These are phyloP conservation scores for Monosporascus sp. DNA, from an alignment of 2,329 filamentous ascomycete species.

Conservation along the genomic window DNA sequence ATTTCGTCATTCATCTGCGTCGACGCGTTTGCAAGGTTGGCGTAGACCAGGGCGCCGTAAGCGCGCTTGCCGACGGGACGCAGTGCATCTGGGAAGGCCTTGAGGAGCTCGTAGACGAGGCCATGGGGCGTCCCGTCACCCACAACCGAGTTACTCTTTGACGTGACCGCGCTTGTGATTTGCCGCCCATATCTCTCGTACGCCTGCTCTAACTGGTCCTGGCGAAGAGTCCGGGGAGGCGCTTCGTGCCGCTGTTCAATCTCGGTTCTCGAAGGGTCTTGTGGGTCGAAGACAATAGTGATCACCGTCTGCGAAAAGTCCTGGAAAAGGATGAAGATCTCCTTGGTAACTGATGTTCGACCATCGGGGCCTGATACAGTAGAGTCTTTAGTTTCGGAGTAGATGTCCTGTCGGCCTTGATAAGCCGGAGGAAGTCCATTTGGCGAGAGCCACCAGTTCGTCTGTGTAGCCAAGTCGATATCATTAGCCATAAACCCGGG, in stretches of 20 bases:
- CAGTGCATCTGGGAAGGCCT: constrained; percentile 67
- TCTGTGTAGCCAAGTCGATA: constrained; percentile 68
- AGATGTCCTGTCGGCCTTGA: constrained; percentile 76
- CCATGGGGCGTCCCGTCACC: constrained; percentile 77
- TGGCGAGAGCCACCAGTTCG: constrained; percentile 82
- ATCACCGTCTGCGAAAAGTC: constrained; percentile 96
- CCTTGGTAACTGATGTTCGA: constrained; percentile 67
- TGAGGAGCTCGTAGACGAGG: constrained; percentile 74
- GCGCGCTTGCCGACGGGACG: constrained; percentile 80
- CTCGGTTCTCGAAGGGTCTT: constrained; percentile 65
- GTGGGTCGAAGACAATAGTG: constrained; percentile 71
- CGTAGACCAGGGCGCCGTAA: constrained; percentile 89
- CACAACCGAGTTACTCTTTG: constrained; percentile 74
- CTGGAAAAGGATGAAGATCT: constrained; percentile 83
- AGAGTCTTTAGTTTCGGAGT: constrained; percentile 76
- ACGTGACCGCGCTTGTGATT: constrained; percentile 64
- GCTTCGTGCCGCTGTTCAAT: constrained; percentile 83
- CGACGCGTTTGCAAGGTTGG: constrained; percentile 90
- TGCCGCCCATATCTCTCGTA: constrained; percentile 76
- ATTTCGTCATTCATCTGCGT: constrained; percentile 91
- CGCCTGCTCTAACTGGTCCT: constrained; percentile 87
- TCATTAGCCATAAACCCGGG: constrained; percentile 84
- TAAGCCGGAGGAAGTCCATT: constrained; percentile 76
- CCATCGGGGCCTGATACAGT: constrained; percentile 64
- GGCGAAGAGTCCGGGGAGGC: constrained; percentile 74